phyloP scores from a whole-genome alignment of 2,329 filamentous ascomycete species.

The Cytospora piceae region DNA sequence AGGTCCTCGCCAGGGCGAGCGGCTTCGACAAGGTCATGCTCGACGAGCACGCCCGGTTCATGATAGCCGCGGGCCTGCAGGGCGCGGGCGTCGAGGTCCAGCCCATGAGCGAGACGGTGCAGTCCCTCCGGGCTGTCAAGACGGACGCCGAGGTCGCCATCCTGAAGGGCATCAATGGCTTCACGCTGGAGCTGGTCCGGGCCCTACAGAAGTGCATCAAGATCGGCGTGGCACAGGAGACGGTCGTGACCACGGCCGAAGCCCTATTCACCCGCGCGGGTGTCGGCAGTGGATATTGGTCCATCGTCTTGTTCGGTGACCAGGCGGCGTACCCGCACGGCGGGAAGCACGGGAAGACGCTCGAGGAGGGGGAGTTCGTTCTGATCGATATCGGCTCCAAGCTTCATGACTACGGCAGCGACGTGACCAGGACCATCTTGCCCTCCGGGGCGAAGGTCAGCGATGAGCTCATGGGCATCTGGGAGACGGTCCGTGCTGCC shows the following conservation, averaged over 20 bases:
- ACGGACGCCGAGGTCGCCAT: slow-evolving; percentile 37
- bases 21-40: slow-evolving; percentile 36
- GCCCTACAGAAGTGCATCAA: slow-evolving; percentile 36
- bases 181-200: slow-evolving; percentile 37
- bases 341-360: slow-evolving; percentile 35
- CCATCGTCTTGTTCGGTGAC: slow-evolving; percentile 38
- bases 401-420: slow-evolving; percentile 38
- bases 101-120: slow-evolving; percentile 36
- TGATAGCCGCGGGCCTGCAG: slow-evolving; percentile 38
- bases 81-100: slow-evolving; percentile 36
- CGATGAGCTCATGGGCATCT: slow-evolving; percentile 35
- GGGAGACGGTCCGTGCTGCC: slow-evolving; percentile 34
- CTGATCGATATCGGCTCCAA: slow-evolving; percentile 38
- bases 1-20: slow-evolving; percentile 33
- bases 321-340: slow-evolving; percentile 39
- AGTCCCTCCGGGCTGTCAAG: slow-evolving; percentile 37
- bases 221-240: slow-evolving; percentile 36
- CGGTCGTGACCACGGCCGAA: slow-evolving; percentile 31
- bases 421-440: slow-evolving; percentile 38
- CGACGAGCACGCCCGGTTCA: slow-evolving; percentile 38
- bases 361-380: slow-evolving; percentile 37
- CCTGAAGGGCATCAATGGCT: slow-evolving; percentile 36
- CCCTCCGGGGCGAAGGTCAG: slow-evolving; percentile 33
- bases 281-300: slow-evolving; percentile 37
- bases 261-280: slow-evolving; percentile 36